phyloP scores from a whole-genome alignment of 2,329 filamentous ascomycete genomes.

The Apiospora koreana region DNA sequence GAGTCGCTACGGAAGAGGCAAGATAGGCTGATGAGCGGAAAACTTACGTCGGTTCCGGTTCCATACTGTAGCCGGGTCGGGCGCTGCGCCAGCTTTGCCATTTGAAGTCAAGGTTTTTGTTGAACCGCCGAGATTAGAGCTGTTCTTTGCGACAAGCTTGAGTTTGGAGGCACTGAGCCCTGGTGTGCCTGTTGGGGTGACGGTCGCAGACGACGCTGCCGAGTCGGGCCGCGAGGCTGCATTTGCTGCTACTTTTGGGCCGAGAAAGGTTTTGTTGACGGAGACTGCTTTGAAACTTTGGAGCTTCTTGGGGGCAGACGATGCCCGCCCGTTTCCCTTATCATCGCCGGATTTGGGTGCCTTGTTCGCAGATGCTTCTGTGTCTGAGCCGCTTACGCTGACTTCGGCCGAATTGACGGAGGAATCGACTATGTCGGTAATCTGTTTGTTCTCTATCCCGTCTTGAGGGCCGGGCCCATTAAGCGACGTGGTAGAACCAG shows the following conservation, averaged over 20 bases:
- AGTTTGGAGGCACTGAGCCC: slow-evolving; percentile 61
- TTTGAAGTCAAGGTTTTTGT: slow-evolving; percentile 51
- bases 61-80: slow-evolving; percentile 78
- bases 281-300: slow-evolving; percentile 82
- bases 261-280: slow-evolving; percentile 81
- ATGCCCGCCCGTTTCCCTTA: slow-evolving; percentile 59
- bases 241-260: slow-evolving; percentile 59
- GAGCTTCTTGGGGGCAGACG: slow-evolving; percentile 70
- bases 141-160: slow-evolving; percentile 75
- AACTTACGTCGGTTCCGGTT: slow-evolving; percentile 81
- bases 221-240: slow-evolving; percentile 52
- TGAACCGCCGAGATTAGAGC: slow-evolving; percentile 58
- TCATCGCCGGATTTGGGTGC: slow-evolving; percentile 56
- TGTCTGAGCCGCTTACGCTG: slow-evolving; percentile 76
- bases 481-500: slow-evolving; percentile 42
- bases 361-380: slow-evolving; percentile 66
- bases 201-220: slow-evolving; percentile 42
- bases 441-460: slow-evolving; percentile 59
- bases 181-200: slow-evolving; percentile 47
- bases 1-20: slow-evolving; percentile 9
- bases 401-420: slow-evolving; percentile 63
- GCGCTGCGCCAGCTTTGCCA: slow-evolving; percentile 60
- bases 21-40: slow-evolving; percentile 15
- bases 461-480: slow-evolving; percentile 50
- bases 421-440: slow-evolving; percentile 58